phyloP scores from a whole-genome alignment of 2,329 filamentous ascomycete species.

The Epichloe baconii region DNA sequence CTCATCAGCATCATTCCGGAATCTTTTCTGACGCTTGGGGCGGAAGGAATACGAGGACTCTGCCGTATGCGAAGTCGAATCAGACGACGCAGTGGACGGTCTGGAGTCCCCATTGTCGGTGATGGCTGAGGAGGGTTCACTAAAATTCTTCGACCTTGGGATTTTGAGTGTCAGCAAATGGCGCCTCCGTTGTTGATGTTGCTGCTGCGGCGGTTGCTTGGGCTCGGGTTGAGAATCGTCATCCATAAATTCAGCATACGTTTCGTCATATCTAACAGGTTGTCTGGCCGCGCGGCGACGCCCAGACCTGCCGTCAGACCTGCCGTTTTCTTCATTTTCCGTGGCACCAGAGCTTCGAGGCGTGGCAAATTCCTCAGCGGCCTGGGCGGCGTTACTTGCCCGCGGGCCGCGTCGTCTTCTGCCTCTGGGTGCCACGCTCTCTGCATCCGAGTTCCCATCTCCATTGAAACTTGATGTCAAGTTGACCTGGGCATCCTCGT shows the following conservation, averaged over 20 bases:
- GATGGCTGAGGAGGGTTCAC: slow-evolving; percentile 22
- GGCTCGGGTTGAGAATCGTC: slow-evolving; percentile 12
- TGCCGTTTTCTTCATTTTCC: slow-evolving; percentile 3
- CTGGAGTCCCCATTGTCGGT: slow-evolving; percentile 33
- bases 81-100: slow-evolving; percentile 40
- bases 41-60: slow-evolving; percentile 41
- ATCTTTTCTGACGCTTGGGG: slow-evolving; percentile 41
- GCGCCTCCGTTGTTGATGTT: slow-evolving; percentile 12
- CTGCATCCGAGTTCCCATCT: slow-evolving; percentile 20
- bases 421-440: slow-evolving; percentile 15
- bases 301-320: slow-evolving; percentile 8
- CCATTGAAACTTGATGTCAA: slow-evolving; percentile 21
- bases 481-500: slow-evolving; percentile 14
- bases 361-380: slow-evolving; percentile 13
- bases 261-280: slow-evolving; percentile 5
- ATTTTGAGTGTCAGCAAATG: slow-evolving; percentile 27
- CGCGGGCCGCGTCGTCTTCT: slow-evolving; percentile 19
- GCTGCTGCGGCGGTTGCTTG: slow-evolving; percentile 7
- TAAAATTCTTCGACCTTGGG: slow-evolving; percentile 27
- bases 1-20: slow-evolving; percentile 34
- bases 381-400: slow-evolving; percentile 12
- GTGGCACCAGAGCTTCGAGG: slow-evolving; percentile 7
- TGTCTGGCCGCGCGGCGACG: slow-evolving; percentile 8
- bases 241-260: slow-evolving; percentile 6
- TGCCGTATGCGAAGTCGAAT: slow-evolving; percentile 32